A percentile compares a stretch with the other conserved stretches of the same genome.
phyloP scores from a whole-genome alignment of 2,329 filamentous ascomycete species.

The Pseudonectria foliicola region DNA sequence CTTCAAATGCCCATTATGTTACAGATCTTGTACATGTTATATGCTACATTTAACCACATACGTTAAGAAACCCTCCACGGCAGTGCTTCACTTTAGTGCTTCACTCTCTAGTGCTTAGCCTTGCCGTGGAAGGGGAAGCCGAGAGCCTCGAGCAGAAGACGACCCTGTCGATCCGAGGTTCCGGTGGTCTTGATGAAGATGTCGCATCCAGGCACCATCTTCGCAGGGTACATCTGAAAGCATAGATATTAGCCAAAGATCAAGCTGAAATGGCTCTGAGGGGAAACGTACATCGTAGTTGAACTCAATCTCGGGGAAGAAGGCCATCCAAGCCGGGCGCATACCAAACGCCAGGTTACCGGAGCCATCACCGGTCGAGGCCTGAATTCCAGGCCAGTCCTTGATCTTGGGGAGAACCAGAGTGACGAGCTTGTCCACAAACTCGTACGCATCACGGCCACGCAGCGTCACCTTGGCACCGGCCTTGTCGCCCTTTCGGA shows the following conservation, averaged over 20 bases:
- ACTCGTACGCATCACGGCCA: slow-evolving; percentile 80
- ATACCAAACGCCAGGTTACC: slow-evolving; percentile 86
- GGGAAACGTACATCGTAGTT: slow-evolving; percentile 76
- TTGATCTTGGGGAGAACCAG: slow-evolving; percentile 92
- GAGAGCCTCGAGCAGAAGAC: slow-evolving; percentile 52
- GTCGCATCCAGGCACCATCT: slow-evolving; percentile 79
- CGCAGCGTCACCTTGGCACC: slow-evolving; percentile 71
- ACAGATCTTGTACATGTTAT: slow-evolving; percentile 30
- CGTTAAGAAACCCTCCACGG: slow-evolving; percentile 8
- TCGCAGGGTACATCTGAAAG: slow-evolving; percentile 49
- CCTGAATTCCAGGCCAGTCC: slow-evolving; percentile 72
- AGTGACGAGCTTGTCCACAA: slow-evolving; percentile 83
- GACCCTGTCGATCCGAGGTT: slow-evolving; percentile 76
- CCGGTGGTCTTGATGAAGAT: slow-evolving; percentile 80
- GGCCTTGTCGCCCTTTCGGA: slow-evolving; percentile 63
- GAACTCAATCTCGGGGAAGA: slow-evolving; percentile 90
- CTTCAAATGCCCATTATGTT: slow-evolving; percentile 22
- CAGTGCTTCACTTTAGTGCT: slow-evolving; percentile 5
- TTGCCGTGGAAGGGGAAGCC: slow-evolving; percentile 72
- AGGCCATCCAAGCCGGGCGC: slow-evolving; percentile 62
- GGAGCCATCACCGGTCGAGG: slow-evolving; percentile 69
- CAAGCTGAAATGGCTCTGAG: not conserved
- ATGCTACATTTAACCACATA: slow-evolving; percentile 20
- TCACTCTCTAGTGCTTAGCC: slow-evolving; percentile 34
- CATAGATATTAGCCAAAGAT: slow-evolving; percentile 5